Conservation (phyloP, 2,329 filamentous ascomycete genomes). For the Ceratocystis harringtonii region DNA sequence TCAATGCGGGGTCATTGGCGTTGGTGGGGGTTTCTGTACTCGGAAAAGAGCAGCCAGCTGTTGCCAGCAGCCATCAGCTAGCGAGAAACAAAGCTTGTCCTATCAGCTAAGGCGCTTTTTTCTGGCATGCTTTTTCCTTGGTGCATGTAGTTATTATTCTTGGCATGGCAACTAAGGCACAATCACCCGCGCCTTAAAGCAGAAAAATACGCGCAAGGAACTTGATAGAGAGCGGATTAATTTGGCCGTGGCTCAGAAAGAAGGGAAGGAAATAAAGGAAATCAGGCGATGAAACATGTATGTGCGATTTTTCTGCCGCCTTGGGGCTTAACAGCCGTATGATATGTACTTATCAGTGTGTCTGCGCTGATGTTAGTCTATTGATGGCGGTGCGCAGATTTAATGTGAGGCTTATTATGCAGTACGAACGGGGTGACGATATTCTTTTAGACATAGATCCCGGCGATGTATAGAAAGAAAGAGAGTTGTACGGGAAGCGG, state of each 20-base stretch:
- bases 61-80: no score
- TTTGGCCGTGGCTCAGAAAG: not conserved
- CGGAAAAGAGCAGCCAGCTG: no score
- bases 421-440: not conserved
- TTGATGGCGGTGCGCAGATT: slow-evolving; percentile 2
- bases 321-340: not conserved
- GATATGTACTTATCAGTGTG: not conserved
- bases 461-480: not conserved
- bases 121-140: no score
- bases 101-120: no score
- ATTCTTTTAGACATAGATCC: not conserved
- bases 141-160: no score
- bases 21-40: no score
- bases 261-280: not conserved
- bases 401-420: not conserved
- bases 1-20: not conserved
- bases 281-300: not conserved
- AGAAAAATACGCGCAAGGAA: not conserved
- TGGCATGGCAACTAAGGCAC: not conserved
- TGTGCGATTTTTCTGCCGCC: not conserved
- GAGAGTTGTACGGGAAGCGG: not conserved
- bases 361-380: no score
- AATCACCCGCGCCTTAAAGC: not conserved
- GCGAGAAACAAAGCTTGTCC: no score
- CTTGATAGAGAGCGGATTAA: not conserved